These are phyloP conservation scores for Microglena sp. DNA, from an alignment of 139 green algal species.

Conservation along the genomic window DNA sequence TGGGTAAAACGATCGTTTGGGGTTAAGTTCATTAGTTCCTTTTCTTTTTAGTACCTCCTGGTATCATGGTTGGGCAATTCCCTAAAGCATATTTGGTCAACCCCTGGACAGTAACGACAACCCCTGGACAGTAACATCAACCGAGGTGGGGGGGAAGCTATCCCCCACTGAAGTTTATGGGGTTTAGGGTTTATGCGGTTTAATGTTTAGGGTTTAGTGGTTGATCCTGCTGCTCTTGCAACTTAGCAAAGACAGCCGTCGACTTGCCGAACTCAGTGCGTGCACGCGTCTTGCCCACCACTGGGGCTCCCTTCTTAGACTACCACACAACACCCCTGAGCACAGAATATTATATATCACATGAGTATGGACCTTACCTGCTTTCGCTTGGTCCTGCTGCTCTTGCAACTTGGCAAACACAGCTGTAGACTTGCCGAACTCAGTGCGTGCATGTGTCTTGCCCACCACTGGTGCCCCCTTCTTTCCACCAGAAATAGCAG, in stretches of 20 bases:
- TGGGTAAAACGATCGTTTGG: too few species aligned
- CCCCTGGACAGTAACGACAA: too few species aligned
- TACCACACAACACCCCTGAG: not conserved
- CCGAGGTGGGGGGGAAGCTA: too few species aligned
- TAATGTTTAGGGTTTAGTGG: not conserved
- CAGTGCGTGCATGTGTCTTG: constrained; percentile 3
- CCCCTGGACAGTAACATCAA: too few species aligned
- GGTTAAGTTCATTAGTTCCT: too few species aligned
- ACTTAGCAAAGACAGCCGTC: constrained; percentile 50
- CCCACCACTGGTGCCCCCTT: too few species aligned
- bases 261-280: constrained; percentile 41
- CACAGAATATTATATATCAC: not conserved
- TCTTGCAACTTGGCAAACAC: constrained; percentile 64
- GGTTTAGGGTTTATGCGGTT: not conserved
- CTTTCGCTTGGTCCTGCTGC: constrained; percentile 23
- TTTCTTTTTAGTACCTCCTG: too few species aligned
- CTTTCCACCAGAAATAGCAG: too few species aligned
- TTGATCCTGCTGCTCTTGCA: constrained; percentile 41
- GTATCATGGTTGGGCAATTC: too few species aligned
- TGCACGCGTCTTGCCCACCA: constrained; percentile 1
- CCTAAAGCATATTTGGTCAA: too few species aligned
- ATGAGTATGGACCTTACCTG: constrained; percentile 6
- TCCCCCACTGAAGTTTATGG: too few species aligned
- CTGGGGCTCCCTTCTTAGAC: constrained; percentile 4
- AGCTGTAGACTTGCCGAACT: constrained; percentile 40